Conservation (phyloP, 148 eudicot genomes). For the Fagopyrum esculentum region DNA sequence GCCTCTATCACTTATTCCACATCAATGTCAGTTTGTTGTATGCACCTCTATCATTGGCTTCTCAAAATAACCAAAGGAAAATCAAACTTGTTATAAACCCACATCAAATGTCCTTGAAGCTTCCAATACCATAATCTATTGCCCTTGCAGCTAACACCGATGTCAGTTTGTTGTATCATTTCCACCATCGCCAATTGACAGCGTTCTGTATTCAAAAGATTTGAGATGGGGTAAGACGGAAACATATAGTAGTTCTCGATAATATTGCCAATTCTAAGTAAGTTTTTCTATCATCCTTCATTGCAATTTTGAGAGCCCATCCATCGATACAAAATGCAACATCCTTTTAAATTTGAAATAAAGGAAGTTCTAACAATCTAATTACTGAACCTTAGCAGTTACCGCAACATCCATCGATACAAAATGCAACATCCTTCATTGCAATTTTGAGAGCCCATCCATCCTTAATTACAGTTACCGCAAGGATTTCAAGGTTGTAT, state of each 20-base stretch:
- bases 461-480: slow-evolving; percentile 90
- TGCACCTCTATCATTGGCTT: no score
- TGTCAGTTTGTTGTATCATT: slow-evolving; percentile 97
- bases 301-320: slow-evolving; percentile 92
- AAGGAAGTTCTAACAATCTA: background rate
- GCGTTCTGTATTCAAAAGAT: slow-evolving; percentile 81
- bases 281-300: slow-evolving; percentile 55
- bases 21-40: no score
- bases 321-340: slow-evolving; percentile 96
- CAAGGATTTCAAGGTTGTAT: slow-evolving; percentile 75
- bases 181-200: slow-evolving; percentile 98
- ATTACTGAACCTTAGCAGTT: slow-evolving; percentile 57
- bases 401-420: no score
- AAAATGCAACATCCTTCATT: slow-evolving; percentile 32
- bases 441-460: slow-evolving; percentile 95
- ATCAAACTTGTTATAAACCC: no score
- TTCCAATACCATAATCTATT: slow-evolving; percentile 97
- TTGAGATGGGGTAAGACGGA: slow-evolving; percentile 98
- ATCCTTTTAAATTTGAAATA: slow-evolving; percentile 37
- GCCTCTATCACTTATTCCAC: no score
- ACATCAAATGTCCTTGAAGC: slow-evolving; percentile 10
- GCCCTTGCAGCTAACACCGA: slow-evolving; percentile 99
- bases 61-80: no score
- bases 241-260: slow-evolving; percentile 90
- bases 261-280: slow-evolving; percentile 79